phyloP scores from a whole-genome alignment of 2,329 filamentous ascomycete species.

The Botrytis fragariae region DNA sequence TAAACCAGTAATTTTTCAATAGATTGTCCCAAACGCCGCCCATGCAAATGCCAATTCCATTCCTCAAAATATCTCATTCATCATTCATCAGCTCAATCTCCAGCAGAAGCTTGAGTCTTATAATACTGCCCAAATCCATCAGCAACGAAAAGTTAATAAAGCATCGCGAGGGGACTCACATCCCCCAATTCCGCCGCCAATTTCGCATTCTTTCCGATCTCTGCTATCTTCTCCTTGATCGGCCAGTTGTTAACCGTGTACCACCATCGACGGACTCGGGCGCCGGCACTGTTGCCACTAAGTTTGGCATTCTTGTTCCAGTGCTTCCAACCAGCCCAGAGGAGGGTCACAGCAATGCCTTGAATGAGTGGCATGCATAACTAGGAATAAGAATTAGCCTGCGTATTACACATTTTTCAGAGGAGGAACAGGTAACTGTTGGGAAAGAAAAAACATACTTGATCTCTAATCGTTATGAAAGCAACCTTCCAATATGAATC shows the following conservation, averaged over 20 bases:
- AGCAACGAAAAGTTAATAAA: constrained; percentile 30
- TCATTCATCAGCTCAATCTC: constrained; percentile 25
- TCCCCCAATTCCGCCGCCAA: constrained; percentile 44
- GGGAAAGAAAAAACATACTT: constrained; percentile 53
- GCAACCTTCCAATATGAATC: constrained; percentile 76
- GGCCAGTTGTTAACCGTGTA: constrained; percentile 91
- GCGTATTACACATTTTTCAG: constrained; percentile 2
- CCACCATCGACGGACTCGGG: constrained; percentile 85
- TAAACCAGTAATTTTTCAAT: constrained; percentile 4
- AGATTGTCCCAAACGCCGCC: constrained; percentile 15
- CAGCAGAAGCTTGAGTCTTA: constrained; percentile 30
- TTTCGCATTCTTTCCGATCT: constrained; percentile 32
- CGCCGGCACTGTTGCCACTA: constrained; percentile 73
- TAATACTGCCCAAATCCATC: constrained; percentile 34
- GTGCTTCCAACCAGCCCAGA: constrained; percentile 81
- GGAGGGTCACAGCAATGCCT: constrained; percentile 83
- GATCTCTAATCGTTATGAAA: constrained; percentile 84
- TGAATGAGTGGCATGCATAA: constrained; percentile 83
- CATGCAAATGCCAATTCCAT: neutral
- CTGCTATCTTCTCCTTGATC: constrained; percentile 47
- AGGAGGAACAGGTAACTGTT: neutral
- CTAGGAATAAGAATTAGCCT: constrained; percentile 43
- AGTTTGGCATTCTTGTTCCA: constrained; percentile 81
- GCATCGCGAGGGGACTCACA: constrained; percentile 36
- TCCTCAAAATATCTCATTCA: constrained; percentile 15